Base-by-base conservation (phyloP, 371 early-diverging fungal species). In the Paraphysoderma sedebokerense region DNA sequence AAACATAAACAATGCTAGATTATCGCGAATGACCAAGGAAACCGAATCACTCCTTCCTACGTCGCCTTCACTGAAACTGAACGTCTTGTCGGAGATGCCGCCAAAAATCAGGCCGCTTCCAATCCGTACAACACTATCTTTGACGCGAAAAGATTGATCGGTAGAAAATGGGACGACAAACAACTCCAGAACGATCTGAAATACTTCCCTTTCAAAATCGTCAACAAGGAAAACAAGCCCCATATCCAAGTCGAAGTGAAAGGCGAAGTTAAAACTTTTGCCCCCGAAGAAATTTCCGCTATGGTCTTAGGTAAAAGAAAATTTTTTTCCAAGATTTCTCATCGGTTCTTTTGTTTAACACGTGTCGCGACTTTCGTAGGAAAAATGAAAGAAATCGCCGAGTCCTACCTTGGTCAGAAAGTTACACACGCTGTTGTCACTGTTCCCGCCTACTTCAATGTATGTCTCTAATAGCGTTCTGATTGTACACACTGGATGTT, bases 81-180 rank as follows among this genome's bases (percentile, higher is more conserved):
- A 60, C 77, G 85, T 62, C 62, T 87, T 39, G 81, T 88, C 50
- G 93, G 91, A 54, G 83, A 87, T 56, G 77, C 81, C 37, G 89
- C 90, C 38, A 85, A 85, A 78, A 81, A 84, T 56, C 68, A 66
- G 56, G 79, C 74, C 52, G 67, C 85, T 47, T 61, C 66, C 52
- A 85, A 88, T 70, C 91, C 89, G 40, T 54, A 59, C 57, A 85
- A 87, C 68, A 91, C 92, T 46, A 67, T 98, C 55, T 92, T 86
- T 65, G 92, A 87, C 58, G 84, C 85, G 48, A 98, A 98, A 76
- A 83, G 98, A 63, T 67, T 95, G 42, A 83, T 98, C 51, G 91
- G 91, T 50, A 82, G 87, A 54, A 76, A 75, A 54, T 87, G 68
- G 60, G 69, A 67, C 54, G 91, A 90, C 58, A 77, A 76, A 67